Evolutionary conservation across 2,329 filamentous ascomycete genomes (phyloP).

Genomic region (Calonectria pseudoreteaudii): DNA sequence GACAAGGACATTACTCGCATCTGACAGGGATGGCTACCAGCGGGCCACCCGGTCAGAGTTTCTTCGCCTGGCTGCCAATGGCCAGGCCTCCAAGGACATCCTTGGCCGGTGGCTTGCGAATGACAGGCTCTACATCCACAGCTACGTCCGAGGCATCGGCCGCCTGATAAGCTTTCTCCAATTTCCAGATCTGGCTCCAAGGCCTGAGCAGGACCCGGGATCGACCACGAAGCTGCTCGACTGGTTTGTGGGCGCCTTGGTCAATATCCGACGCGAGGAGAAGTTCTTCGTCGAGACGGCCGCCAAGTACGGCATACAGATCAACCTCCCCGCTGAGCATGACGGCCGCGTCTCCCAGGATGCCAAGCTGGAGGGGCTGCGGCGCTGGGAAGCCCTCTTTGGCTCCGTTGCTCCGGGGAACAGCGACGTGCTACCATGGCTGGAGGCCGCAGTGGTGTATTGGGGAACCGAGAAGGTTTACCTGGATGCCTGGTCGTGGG

Average conservation of each 20-base stretch:
- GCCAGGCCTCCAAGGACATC: conserved; percentile 65
- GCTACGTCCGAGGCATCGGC: conserved; percentile 76
- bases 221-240: conserved; percentile 69
- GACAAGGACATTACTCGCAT: conserved; percentile 67
- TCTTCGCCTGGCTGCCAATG: conserved; percentile 72
- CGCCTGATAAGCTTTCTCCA: conserved; percentile 72
- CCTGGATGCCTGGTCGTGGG: conserved; percentile 69
- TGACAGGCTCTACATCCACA: conserved; percentile 77
- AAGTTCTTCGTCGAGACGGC: conserved; percentile 76
- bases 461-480: conserved; percentile 81
- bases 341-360: conserved; percentile 41
- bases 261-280: conserved; percentile 75
- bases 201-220: conserved; percentile 24
- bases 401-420: conserved; percentile 62
- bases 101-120: conserved; percentile 78
- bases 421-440: conserved; percentile 56
- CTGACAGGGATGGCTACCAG: conserved; percentile 58
- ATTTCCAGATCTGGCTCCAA: conserved; percentile 54
- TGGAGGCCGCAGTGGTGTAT: conserved; percentile 79
- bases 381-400: conserved; percentile 60
- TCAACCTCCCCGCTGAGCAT: conserved; percentile 50
- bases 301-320: conserved; percentile 66
- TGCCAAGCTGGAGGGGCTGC: conserved; percentile 54
- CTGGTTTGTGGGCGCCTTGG: conserved; percentile 72
- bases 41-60: conserved; percentile 75